Base-by-base conservation (phyloP, 148 eudicot species). In the Dianthus caryophyllus region DNA sequence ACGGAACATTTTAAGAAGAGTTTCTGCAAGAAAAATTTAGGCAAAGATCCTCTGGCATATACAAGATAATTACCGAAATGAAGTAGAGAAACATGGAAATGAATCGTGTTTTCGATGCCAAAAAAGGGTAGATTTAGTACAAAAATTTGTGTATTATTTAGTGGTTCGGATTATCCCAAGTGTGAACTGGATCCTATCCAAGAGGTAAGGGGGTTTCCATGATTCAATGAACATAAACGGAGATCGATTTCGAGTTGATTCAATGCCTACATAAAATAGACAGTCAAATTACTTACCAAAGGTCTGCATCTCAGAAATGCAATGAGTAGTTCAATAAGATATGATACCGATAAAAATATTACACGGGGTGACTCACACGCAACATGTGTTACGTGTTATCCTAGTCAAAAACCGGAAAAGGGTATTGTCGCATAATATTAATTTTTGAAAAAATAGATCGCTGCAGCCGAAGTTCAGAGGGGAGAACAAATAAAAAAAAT, bases 181-280 rank as follows among this genome's bases (percentile, higher is more conserved):
- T 50, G 1, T 50, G 27, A 26, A 43, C 60, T 33, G 33, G 33
- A 59, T 57, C 48, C 41, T 20, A 52, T 13, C 60, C 59, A 66
- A 52, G 30, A 38, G 38, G 70, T 43, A 51, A n/a, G 55, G 51
- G 14, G 52, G 14, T 50, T 25, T 31, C 58, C 31, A 33, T 22
- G 33, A 13, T 48, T 41, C 39, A 64, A 38, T n/a, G 20, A 49
- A 5, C 48, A 31, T 52, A 6, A 5, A 66, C 31, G 60, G 46
- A 52, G 52, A 20, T 6, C 18, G 31, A 52, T 22, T 13, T 33
- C 0, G 33, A 52, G 25, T 14, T 1, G 59, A 38, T 52, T 11
- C 25, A 33, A 6, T 66, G 22, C 60, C 70, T 36, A 51, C 39
- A 52, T 51, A 52, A 60, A 4, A 66, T 14, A 66, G 39, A 20